A percentile compares a stretch with the other conserved stretches of the same genome.
phyloP scores from a whole-genome alignment of 169 alveolate genomes.

The Eimeria necatrix region DNA sequence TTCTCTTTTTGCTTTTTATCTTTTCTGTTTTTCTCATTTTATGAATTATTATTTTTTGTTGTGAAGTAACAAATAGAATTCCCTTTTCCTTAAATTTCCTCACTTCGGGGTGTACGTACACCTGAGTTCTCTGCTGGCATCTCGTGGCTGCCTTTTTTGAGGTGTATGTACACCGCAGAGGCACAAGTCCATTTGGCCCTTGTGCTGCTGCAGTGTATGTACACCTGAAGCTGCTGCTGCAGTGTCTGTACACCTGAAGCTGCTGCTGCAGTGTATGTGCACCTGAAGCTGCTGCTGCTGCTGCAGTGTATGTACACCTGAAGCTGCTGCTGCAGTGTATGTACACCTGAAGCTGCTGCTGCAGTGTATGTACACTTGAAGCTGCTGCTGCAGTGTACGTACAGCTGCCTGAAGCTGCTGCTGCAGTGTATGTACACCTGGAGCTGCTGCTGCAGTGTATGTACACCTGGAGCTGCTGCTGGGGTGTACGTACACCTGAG shows the following conservation, averaged over 20 bases:
- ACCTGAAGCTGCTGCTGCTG: background rate
- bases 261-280: background rate
- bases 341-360: no score
- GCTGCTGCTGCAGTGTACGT: no score
- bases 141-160: background rate
- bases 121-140: background rate
- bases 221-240: background rate
- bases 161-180: background rate
- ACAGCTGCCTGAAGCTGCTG: no score
- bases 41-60: background rate
- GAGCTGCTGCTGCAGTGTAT: no score
- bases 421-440: no score
- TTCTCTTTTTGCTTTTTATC: background rate
- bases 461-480: no score
- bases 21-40: background rate
- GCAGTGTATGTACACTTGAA: no score
- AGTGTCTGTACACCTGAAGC: background rate
- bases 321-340: no score
- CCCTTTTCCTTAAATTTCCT: background rate
- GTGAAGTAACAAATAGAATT: background rate
- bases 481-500: no score
- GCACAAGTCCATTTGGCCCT: background rate
- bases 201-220: background rate
- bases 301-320: background rate
- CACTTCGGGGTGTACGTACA: background rate